Evolutionary conservation across 768 basidiomycete species (phyloP), one percentile per base, ranked within the genome.

Genomic region (Sporobolomyces phaffii): DNA sequence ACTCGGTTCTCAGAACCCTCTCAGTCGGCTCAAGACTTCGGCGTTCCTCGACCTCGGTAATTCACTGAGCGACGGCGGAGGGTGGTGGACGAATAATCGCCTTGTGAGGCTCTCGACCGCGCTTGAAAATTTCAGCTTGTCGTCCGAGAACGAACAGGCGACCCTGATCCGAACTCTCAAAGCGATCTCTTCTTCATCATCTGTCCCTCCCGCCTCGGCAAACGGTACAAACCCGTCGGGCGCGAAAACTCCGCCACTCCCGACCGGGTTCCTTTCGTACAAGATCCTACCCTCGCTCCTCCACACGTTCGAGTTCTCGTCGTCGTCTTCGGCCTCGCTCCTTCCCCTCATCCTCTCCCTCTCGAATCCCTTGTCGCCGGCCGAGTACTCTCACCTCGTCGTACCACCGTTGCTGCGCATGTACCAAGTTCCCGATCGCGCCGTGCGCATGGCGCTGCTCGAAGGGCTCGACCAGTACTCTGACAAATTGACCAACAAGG

Each of bases 381-480:
- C 56, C 13, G 74, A 92, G 53, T 94, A 92, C 74, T 75, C 81
- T 3, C 82, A 81, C 41, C 74, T 83, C 7, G 84, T 97, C 20
- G 77, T 93, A 3, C 83, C 82, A 10, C 91, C 94, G 0, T 81
- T 99, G 3, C 82, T 91, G 47, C 90, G 87, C 76, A 81, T 97
- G 41, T 98, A 83, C 73, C 83, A 87, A 2, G 93, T 87, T 72
- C 89, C 92, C 0, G 96, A 99, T 77, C 84, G 96, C 49, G 92
- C 91, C 2, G 90, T 87, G 28, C 83, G 96, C 34, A 94, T 99
- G 88, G 93, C 91, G 8, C 79, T 99, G 51, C 82, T 98, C 20
- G 92, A 98, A 59, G 86, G 86, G 60, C 79, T 99, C 40, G 80
- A 84, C 3, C 87, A 90, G 61, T 97, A 90, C 74, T 86, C 83